Evolutionary conservation across 1,284 basidiomycete species (phyloP).

Genomic region (Trametes polyzona): DNA sequence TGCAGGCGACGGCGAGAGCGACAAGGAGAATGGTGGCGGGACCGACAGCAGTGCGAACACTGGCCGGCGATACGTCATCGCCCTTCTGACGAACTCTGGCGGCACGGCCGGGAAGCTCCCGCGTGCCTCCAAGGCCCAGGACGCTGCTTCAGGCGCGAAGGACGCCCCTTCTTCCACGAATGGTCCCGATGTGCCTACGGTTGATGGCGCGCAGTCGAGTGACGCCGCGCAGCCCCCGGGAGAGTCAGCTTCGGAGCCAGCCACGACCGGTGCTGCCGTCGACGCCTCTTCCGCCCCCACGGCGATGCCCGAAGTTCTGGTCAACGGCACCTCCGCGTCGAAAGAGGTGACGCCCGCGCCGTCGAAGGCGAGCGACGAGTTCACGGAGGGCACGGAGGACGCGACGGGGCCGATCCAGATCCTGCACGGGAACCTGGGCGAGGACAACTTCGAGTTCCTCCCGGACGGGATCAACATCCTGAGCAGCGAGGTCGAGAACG

Average conservation of each 20-base stretch:
- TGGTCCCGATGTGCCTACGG: not conserved
- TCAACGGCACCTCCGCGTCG: too few species aligned
- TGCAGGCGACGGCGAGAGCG: conserved; percentile 15
- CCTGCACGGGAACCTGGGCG: conserved; percentile 31
- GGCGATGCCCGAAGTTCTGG: not conserved
- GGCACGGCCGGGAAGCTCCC: conserved; percentile 21
- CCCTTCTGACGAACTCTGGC: conserved; percentile 24
- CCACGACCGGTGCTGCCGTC: not conserved
- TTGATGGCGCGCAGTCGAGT: not conserved
- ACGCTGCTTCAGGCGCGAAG: not conserved
- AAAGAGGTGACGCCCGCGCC: not conserved
- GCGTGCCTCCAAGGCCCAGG: not conserved
- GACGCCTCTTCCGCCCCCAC: not conserved
- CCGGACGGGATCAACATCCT: conserved; percentile 31
- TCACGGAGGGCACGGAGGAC: conserved; percentile 13
- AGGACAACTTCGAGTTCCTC: conserved; percentile 34
- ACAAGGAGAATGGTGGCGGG: conserved; percentile 31
- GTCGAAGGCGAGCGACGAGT: conserved; percentile 20
- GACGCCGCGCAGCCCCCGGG: not conserved
- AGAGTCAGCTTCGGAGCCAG: not conserved
- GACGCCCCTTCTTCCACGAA: not conserved
- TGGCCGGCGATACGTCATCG: conserved; percentile 27
- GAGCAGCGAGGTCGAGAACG: conserved; percentile 26
- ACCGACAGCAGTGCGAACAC: not conserved
- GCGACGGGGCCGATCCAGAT: conserved; percentile 25